Conservation (phyloP, 371 early-diverging fungal genomes). For the Coelomomyces lativittatus region DNA sequence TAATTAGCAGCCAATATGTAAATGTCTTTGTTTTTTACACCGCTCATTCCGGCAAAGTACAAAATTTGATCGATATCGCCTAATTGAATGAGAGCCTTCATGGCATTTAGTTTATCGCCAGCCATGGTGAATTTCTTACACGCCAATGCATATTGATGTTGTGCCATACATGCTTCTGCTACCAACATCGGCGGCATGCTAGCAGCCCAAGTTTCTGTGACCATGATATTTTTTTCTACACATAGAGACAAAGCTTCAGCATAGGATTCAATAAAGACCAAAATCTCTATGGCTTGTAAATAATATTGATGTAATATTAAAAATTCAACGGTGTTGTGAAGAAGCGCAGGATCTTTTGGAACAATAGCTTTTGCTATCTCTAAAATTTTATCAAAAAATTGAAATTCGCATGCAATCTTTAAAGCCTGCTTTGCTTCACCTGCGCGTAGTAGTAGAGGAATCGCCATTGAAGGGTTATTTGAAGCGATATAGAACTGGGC, state of each 20-base stretch:
- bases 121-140: conserved; percentile 22
- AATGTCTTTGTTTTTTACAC: conserved; percentile 24
- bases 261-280: background rate
- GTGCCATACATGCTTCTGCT: conserved; percentile 14
- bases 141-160: conserved; percentile 13
- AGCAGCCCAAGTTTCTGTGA: conserved; percentile 14
- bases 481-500: conserved; percentile 10
- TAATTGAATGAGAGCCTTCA: conserved; percentile 19
- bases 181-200: conserved; percentile 2
- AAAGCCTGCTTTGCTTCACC: background rate
- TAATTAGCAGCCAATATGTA: conserved; percentile 27
- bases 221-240: background rate
- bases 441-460: background rate
- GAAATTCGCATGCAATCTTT: background rate
- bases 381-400: background rate
- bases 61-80: conserved; percentile 27
- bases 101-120: conserved; percentile 23
- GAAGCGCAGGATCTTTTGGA: conserved; percentile 7
- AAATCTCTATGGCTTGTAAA: conserved; percentile 9
- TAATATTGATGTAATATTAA: conserved; percentile 7
- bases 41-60: conserved; percentile 27
- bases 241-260: background rate
- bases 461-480: too few relatives aligned
- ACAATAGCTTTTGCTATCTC: background rate
- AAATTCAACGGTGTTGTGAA: conserved; percentile 8